A percentile compares a stretch with the other conserved stretches of the same genome.
Evolutionary conservation across 768 basidiomycete species (phyloP).

Genomic region (Russula earlei): DNA sequence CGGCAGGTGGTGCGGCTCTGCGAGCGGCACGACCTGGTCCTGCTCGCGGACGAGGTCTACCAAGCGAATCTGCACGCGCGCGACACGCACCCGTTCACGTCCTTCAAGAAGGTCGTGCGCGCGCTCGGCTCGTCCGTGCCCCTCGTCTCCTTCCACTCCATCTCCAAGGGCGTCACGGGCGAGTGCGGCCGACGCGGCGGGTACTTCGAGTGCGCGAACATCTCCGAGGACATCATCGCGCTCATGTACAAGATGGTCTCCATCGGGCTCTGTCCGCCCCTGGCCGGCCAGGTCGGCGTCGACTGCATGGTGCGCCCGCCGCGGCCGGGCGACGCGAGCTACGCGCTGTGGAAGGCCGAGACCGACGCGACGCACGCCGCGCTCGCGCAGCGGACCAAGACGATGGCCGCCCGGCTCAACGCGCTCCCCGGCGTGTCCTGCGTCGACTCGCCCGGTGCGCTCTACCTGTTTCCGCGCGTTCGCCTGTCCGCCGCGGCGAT

Average conservation of each 20-base stretch:
- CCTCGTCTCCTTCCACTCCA: constrained; percentile 93
- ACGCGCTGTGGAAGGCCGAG: constrained; percentile 74
- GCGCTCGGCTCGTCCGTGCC: constrained; percentile 61
- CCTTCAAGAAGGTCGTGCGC: constrained; percentile 84
- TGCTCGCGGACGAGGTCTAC: constrained; percentile 99
- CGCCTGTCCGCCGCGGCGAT: constrained; percentile 62
- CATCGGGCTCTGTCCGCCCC: constrained; percentile 81
- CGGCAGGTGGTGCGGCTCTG: constrained; percentile 71
- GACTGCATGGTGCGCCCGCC: constrained; percentile 94
- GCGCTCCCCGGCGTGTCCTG: constrained; percentile 81
- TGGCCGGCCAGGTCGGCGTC: constrained; percentile 88
- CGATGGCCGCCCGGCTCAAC: constrained; percentile 77
- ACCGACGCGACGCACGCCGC: constrained; percentile 70
- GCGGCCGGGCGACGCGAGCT: constrained; percentile 61
- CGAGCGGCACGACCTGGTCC: constrained; percentile 74
- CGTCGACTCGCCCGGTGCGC: constrained; percentile 81
- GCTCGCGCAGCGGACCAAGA: constrained; percentile 55
- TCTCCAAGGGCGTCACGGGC: constrained; percentile 91
- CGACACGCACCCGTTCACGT: constrained; percentile 66
- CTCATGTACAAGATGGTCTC: constrained; percentile 95
- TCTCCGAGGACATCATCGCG: constrained; percentile 66
- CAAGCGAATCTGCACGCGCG: constrained; percentile 81
- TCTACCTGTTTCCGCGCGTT: constrained; percentile 89
- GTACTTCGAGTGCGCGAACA: constrained; percentile 88
- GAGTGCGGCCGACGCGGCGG: constrained; percentile 97